Evolutionary conservation across 305 asterid species (phyloP).

Genomic region (Solanum aculeatissimum): DNA sequence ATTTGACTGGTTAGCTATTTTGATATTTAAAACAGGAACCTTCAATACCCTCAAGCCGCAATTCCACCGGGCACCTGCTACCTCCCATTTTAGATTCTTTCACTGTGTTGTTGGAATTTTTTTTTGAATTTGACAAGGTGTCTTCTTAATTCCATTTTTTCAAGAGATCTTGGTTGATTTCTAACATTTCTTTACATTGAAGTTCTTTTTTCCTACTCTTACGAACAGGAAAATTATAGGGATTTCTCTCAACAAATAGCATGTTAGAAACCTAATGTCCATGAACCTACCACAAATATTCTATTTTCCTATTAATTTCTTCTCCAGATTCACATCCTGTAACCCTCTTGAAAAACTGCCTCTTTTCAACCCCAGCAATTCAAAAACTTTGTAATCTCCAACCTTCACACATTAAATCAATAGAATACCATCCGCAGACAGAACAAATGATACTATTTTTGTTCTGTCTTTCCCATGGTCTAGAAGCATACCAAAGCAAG

Average conservation of each 20-base stretch:
- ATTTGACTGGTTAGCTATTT: background rate
- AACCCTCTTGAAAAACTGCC: background rate
- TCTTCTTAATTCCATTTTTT: background rate
- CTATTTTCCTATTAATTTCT: background rate
- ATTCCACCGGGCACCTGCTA: background rate
- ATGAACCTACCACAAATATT: background rate
- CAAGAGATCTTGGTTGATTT: background rate
- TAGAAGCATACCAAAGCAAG: background rate
- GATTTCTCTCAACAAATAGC: background rate
- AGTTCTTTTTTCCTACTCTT: background rate
- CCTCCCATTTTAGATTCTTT: background rate
- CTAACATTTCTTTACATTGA: background rate
- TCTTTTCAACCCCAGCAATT: background rate
- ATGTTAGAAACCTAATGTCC: background rate
- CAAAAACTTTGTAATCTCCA: background rate
- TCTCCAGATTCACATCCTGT: background rate
- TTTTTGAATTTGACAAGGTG: background rate
- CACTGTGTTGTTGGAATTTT: background rate
- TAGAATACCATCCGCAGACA: background rate
- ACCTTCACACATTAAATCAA: background rate
- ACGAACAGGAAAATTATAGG: background rate
- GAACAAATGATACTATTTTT: background rate
- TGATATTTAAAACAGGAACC: background rate
- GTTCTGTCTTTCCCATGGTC: background rate
- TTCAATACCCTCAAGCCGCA: background rate